A percentile compares a stretch with the other conserved stretches of the same genome.
phyloP scores from a whole-genome alignment of 2,329 filamentous ascomycete genomes.

The Coleophoma cylindrospora region DNA sequence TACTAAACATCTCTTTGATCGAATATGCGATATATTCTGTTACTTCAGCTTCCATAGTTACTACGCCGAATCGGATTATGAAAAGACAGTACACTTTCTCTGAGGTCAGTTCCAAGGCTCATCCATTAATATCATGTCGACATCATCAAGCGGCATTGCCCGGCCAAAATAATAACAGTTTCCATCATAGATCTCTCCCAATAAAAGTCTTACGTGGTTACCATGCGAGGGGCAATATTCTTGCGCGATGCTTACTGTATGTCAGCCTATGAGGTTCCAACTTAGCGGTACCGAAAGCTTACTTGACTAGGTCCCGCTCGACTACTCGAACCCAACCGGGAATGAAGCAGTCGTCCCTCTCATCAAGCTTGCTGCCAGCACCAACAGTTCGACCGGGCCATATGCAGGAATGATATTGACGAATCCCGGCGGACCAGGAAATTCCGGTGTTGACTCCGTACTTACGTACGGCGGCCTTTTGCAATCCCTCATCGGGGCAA shows the following conservation, averaged over 20 bases:
- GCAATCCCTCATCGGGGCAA: slow-evolving; percentile 28
- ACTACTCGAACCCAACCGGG: background rate
- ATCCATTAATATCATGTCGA: too few relatives aligned
- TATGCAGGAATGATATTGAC: background rate
- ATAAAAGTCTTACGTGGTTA: background rate
- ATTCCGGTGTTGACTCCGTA: slow-evolving; percentile 27
- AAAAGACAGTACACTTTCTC: too few relatives aligned
- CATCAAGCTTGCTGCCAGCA: background rate
- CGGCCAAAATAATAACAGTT: too few relatives aligned
- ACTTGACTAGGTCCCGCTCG: background rate
- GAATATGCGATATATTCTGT: too few relatives aligned
- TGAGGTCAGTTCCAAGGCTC: too few relatives aligned
- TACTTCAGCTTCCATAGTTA: too few relatives aligned
- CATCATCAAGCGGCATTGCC: too few relatives aligned
- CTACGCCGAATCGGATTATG: too few relatives aligned
- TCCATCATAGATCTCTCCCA: background rate
- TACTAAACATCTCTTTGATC: too few relatives aligned
- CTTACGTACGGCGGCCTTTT: slow-evolving; percentile 20
- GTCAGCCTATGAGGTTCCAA: background rate
- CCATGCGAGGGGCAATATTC: background rate
- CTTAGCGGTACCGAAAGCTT: background rate
- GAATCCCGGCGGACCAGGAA: slow-evolving; percentile 40
- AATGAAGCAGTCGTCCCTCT: background rate
- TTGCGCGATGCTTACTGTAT: background rate
- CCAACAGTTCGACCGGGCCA: background rate